A percentile compares a stretch with the other conserved stretches of the same genome.
Conservation (phyloP, 2,329 filamentous ascomycete genomes). For the Teratosphaeria zuluensis region DNA sequence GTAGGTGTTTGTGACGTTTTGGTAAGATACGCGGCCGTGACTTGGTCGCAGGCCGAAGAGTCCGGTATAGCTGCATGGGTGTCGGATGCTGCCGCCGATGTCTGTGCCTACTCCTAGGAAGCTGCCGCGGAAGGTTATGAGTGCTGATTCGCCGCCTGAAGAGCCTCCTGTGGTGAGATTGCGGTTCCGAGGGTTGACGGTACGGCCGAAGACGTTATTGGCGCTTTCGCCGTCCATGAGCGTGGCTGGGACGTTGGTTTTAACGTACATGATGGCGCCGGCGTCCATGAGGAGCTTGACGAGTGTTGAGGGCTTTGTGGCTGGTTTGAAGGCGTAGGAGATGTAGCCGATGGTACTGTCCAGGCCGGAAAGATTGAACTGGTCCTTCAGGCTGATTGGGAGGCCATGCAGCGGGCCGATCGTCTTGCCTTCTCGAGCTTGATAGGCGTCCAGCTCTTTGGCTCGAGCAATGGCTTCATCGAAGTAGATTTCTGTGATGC, state of each 20-base stretch:
- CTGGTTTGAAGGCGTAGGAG: slow-evolving; percentile 6
- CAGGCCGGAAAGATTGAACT: slow-evolving; percentile 7
- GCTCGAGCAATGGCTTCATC: slow-evolving; percentile 2
- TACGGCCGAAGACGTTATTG: slow-evolving; percentile 13
- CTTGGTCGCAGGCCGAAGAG: neutral
- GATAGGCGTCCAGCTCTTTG: slow-evolving; percentile 6
- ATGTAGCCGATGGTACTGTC: slow-evolving; percentile 9
- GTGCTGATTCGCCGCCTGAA: slow-evolving; percentile 13
- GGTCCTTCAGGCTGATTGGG: slow-evolving; percentile 10
- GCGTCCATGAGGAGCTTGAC: slow-evolving; percentile 4
- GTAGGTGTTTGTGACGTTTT: neutral
- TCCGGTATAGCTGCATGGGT: neutral
- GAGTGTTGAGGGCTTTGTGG: slow-evolving; percentile 6
- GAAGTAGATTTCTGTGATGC: slow-evolving; percentile 7
- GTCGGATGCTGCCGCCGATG: slow-evolving; percentile 1
- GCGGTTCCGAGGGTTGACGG: slow-evolving; percentile 11
- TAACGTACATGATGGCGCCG: slow-evolving; percentile 11
- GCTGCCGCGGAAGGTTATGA: slow-evolving; percentile 11
- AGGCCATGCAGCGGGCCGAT: slow-evolving; percentile 9
- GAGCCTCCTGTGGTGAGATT: slow-evolving; percentile 11
- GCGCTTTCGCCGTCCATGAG: slow-evolving; percentile 10
- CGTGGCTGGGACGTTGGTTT: slow-evolving; percentile 13
- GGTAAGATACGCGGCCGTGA: neutral
- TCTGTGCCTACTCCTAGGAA: slow-evolving; percentile 13
- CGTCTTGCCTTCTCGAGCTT: slow-evolving; percentile 1